Percentiles rank a stretch among this genome's conserved stretches.
phyloP scores from a whole-genome alignment of 371 early-diverging fungal species.

The Smittium mucronatum region DNA sequence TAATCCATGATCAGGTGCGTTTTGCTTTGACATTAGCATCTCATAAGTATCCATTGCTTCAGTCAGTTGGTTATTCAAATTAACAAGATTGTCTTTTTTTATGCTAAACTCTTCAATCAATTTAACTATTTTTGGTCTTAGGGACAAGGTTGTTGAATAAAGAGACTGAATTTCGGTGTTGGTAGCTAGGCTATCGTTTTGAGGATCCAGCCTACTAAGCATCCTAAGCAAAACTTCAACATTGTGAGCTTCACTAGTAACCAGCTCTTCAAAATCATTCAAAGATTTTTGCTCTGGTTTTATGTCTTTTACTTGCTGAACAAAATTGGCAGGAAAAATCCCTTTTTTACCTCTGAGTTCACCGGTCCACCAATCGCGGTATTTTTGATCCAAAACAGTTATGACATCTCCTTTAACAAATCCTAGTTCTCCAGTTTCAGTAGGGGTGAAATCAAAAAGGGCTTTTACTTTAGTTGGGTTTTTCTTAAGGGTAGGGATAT shows the following conservation, averaged over 20 bases:
- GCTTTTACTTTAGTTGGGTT: constrained; percentile 32
- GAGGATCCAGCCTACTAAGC: constrained; percentile 62
- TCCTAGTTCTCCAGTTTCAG: constrained; percentile 59
- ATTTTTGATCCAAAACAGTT: constrained; percentile 46
- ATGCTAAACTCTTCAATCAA: constrained; percentile 60
- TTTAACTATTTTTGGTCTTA: constrained; percentile 65
- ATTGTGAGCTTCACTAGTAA: constrained; percentile 54
- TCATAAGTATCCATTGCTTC: constrained; percentile 27
- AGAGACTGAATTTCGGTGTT: constrained; percentile 68
- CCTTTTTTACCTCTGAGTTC: constrained; percentile 51
- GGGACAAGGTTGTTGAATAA: constrained; percentile 51
- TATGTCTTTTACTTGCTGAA: constrained; percentile 40
- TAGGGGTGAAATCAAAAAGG: constrained; percentile 55
- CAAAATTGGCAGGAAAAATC: constrained; percentile 82
- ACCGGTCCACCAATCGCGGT: constrained; percentile 77
- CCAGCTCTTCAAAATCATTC: constrained; percentile 53
- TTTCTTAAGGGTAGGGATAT: neutral
- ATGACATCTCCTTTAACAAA: constrained; percentile 65
- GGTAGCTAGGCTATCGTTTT: constrained; percentile 67
- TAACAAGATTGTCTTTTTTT: constrained; percentile 51
- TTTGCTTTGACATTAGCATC: constrained; percentile 20
- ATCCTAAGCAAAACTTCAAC: constrained; percentile 64
- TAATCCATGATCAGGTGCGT: neutral
- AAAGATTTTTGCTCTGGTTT: constrained; percentile 42
- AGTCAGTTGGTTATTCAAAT: constrained; percentile 20